Evolutionary conservation across 345 rosid genomes (phyloP).

Genomic region (Gynandropsis gynandra): DNA sequence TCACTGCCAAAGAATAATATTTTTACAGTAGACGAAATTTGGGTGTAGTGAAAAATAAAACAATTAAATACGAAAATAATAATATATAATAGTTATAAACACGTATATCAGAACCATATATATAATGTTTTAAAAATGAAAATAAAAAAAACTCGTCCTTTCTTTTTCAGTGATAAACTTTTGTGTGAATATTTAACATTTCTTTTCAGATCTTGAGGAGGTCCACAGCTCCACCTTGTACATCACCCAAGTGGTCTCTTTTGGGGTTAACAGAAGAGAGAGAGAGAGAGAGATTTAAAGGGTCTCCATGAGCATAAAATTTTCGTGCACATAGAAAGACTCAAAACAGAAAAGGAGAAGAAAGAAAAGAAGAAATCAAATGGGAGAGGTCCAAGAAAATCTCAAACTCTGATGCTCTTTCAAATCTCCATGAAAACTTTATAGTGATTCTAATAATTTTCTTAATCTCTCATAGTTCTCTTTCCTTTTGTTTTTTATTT

Average conservation of each 20-base stretch:
- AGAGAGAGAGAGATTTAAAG: constrained; percentile 17
- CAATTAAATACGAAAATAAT: too few species aligned
- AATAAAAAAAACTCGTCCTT: too few species aligned
- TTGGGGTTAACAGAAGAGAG: constrained; percentile 9
- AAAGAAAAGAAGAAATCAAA: constrained; percentile 7
- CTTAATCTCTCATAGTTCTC: background rate
- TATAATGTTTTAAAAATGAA: too few species aligned
- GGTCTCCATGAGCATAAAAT: constrained; percentile 18
- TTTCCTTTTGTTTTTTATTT: background rate
- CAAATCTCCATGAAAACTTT: constrained; percentile 19
- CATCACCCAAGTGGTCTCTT: constrained; percentile 29
- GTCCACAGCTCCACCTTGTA: constrained; percentile 31
- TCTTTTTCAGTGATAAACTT: too few species aligned
- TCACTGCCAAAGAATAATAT: too few species aligned
- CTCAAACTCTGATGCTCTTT: constrained; percentile 21
- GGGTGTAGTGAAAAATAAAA: too few species aligned
- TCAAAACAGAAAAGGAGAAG: constrained; percentile 1
- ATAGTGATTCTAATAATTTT: constrained; percentile 2
- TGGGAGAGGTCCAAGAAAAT: constrained; percentile 36
- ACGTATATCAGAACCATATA: too few species aligned
- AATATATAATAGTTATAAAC: too few species aligned
- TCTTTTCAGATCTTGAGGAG: constrained; percentile 31
- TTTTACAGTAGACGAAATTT: too few species aligned
- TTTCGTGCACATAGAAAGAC: constrained; percentile 24
- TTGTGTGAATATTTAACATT: constrained; percentile 10